Conservation (phyloP, 257 asterid species). For the Solanum clarkiae region DNA sequence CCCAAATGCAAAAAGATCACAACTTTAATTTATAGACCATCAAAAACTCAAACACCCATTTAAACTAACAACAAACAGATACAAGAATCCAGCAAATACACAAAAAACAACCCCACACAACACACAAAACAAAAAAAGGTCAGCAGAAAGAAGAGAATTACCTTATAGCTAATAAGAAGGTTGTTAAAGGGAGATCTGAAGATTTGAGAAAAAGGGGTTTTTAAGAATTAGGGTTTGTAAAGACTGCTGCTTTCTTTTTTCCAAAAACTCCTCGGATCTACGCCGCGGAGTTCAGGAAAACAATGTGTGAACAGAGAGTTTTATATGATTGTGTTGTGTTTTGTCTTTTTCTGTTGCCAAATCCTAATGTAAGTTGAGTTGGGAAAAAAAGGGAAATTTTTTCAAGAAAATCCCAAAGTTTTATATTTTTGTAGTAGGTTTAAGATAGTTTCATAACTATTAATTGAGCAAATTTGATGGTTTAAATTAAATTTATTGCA, state of each 20-base stretch:
- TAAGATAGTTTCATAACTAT: no score
- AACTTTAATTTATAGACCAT: neutral
- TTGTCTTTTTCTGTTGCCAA: neutral
- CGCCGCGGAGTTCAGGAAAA: conserved; percentile 8
- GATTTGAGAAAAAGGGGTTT: neutral
- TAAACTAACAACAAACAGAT: neutral
- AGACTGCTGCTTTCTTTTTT: neutral
- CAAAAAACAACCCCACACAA: neutral
- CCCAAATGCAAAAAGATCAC: neutral
- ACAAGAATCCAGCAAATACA: neutral
- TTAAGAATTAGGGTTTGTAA: neutral
- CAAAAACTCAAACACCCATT: neutral
- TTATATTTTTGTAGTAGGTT: no score
- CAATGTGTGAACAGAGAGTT: neutral
- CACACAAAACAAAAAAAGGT: neutral
- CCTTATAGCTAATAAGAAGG: neutral
- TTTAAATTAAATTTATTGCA: no score
- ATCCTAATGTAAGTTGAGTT: neutral
- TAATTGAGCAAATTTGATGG: no score
- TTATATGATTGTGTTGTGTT: neutral
- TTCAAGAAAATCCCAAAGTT: no score
- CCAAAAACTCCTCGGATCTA: conserved; percentile 13
- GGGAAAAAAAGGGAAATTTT: neutral
- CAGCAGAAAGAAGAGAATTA: neutral
- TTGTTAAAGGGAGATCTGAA: neutral